A percentile compares a stretch with the other conserved stretches of the same genome.
Conservation (phyloP, 2,329 filamentous ascomycete species). For the Bipolaris cookei region DNA sequence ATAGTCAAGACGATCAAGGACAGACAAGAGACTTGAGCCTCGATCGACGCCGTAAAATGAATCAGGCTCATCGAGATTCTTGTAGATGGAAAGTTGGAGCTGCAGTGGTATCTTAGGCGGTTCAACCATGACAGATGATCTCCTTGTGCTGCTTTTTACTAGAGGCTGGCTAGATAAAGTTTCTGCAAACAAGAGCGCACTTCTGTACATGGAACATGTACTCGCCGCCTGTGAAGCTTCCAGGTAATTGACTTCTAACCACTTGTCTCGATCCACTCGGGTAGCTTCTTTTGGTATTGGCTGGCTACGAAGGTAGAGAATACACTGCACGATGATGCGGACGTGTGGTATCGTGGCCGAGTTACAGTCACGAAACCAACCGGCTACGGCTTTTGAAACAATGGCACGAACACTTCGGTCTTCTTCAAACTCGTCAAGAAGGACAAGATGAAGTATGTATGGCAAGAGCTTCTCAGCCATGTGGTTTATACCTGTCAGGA, state of each 20-base stretch:
- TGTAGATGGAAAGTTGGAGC: slow-evolving; percentile 81
- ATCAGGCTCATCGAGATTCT: slow-evolving; percentile 93
- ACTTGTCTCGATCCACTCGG: slow-evolving; percentile 76
- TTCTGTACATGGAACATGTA: slow-evolving; percentile 83
- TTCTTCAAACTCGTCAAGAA: slow-evolving; percentile 70
- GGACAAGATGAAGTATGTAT: slow-evolving; percentile 81
- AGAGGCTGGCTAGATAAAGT: slow-evolving; percentile 64
- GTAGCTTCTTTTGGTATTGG: slow-evolving; percentile 75
- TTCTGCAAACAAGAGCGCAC: slow-evolving; percentile 83
- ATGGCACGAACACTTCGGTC: slow-evolving; percentile 62
- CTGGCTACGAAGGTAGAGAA: slow-evolving; percentile 90
- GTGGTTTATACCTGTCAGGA: slow-evolving; percentile 69
- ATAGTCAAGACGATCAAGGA: slow-evolving; percentile 84
- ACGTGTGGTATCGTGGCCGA: slow-evolving; percentile 64
- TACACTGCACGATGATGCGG: slow-evolving; percentile 74
- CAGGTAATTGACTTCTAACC: slow-evolving; percentile 84
- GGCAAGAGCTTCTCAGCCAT: slow-evolving; percentile 80
- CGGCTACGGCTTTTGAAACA: slow-evolving; percentile 69
- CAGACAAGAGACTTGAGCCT: slow-evolving; percentile 74
- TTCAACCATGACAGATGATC: slow-evolving; percentile 62
- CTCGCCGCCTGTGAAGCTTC: slow-evolving; percentile 74
- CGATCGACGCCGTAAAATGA: slow-evolving; percentile 92
- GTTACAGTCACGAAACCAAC: slow-evolving; percentile 65
- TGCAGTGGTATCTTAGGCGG: slow-evolving; percentile 62
- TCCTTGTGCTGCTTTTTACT: slow-evolving; percentile 62